A percentile compares a stretch with the other conserved stretches of the same genome.
Conservation (phyloP, 106 monocot genomes). For the Phalaenopsis aphrodite region DNA sequence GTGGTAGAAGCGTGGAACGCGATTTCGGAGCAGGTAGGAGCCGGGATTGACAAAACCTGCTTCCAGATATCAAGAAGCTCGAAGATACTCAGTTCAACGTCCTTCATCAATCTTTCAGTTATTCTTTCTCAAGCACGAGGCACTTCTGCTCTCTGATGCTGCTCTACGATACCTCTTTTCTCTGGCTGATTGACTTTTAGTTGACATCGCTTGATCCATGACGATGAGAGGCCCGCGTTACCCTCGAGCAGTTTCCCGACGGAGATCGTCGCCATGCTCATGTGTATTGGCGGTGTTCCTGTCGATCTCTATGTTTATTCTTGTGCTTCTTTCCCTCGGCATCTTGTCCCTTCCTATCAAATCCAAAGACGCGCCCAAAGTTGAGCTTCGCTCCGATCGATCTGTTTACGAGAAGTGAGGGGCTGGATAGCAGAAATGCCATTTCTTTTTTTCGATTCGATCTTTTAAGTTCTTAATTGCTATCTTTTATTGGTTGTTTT, state of each 20-base stretch:
- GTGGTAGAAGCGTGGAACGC: no score
- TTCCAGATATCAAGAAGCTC: no score
- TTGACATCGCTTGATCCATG: background rate
- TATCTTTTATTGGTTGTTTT: background rate
- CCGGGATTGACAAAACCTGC: no score
- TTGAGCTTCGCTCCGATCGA: background rate
- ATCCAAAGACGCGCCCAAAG: constrained; percentile 14
- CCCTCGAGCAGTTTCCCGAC: constrained; percentile 14
- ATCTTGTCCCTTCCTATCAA: constrained; percentile 53
- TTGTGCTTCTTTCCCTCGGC: constrained; percentile 60
- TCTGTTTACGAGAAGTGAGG: constrained; percentile 18
- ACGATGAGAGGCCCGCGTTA: constrained; percentile 18
- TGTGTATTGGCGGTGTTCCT: constrained; percentile 35
- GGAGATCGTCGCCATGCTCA: constrained; percentile 37
- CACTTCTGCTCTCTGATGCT: background rate
- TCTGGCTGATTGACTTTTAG: background rate
- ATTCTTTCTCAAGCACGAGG: background rate
- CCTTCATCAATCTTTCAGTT: no score
- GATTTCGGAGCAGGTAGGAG: no score
- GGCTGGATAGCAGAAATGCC: background rate
- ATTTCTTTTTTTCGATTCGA: background rate
- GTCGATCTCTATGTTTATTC: constrained; percentile 31
- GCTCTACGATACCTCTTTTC: background rate
- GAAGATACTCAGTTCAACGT: no score
- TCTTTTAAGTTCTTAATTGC: background rate